Evolutionary conservation across 2,329 filamentous ascomycete genomes (phyloP).

Genomic region (Periglandula ipomoeae): DNA sequence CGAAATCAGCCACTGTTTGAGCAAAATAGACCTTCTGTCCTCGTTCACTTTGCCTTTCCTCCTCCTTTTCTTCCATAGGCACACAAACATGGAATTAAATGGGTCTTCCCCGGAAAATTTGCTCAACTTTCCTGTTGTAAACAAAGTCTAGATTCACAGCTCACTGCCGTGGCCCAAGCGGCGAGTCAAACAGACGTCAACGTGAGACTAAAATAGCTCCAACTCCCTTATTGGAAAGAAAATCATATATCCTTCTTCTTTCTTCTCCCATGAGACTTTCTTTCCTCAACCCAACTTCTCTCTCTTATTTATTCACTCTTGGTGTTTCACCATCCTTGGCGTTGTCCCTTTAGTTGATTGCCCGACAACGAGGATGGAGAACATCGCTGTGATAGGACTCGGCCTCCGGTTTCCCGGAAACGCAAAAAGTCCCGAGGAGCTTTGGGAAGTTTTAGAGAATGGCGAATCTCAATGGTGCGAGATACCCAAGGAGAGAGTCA

Average conservation of each 20-base stretch:
- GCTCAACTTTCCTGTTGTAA: background rate
- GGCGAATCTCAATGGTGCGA: constrained; percentile 39
- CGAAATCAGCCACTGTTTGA: background rate
- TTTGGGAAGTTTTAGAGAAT: constrained; percentile 39
- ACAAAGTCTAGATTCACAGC: constrained; percentile 4
- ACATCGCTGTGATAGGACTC: constrained; percentile 43
- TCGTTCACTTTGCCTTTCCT: background rate
- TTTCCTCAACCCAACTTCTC: too few species aligned
- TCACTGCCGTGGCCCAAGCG: background rate
- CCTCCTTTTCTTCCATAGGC: background rate
- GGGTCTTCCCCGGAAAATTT: background rate
- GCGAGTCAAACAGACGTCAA: background rate
- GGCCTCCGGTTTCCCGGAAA: constrained; percentile 42
- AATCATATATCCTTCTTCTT: background rate
- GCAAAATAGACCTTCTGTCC: background rate
- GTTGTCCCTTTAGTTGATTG: background rate
- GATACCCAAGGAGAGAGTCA: constrained; percentile 39
- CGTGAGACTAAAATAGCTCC: background rate
- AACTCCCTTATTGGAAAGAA: background rate
- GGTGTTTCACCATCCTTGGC: background rate
- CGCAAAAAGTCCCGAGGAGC: constrained; percentile 31
- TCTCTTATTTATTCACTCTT: too few species aligned
- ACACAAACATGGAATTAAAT: background rate
- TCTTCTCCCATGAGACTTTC: background rate
- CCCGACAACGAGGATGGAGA: constrained; percentile 16